These are phyloP conservation scores for Macrolepiota fuliginosa DNA, from an alignment of 768 basidiomycete species.

Conservation along the genomic window DNA sequence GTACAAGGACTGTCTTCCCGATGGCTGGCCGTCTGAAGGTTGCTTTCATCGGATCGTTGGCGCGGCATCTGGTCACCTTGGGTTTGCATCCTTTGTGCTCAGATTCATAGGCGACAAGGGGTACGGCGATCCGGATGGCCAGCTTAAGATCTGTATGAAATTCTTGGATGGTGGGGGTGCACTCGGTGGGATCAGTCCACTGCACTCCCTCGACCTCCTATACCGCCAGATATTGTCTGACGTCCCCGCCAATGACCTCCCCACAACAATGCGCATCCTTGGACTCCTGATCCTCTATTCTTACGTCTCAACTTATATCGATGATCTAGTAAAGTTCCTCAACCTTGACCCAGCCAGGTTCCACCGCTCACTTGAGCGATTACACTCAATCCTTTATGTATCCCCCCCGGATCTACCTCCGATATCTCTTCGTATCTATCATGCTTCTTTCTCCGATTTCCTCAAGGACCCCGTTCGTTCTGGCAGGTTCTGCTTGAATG, in stretches of 20 bases:
- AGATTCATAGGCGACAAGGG: too few species aligned
- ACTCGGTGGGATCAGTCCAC: background rate
- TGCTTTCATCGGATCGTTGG: background rate
- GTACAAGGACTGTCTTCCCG: too few species aligned
- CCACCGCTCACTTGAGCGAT: background rate
- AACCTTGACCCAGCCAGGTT: background rate
- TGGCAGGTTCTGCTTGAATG: background rate
- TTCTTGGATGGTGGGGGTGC: background rate
- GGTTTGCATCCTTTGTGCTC: too few species aligned
- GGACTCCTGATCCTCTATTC: background rate
- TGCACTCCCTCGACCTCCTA: background rate
- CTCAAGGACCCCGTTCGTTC: background rate
- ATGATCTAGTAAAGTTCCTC: background rate
- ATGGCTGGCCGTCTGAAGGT: too few species aligned
- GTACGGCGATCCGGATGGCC: too few species aligned
- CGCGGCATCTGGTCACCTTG: too few species aligned
- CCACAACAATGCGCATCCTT: conserved; percentile 3
- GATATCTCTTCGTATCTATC: background rate
- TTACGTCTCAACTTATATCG: background rate
- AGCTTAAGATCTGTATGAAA: too few species aligned
- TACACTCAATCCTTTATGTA: background rate
- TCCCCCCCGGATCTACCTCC: background rate
- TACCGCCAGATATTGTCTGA: background rate
- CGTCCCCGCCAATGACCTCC: background rate
- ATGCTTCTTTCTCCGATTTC: conserved; percentile 1